Evolutionary conservation across 805 yeast genomes (phyloP).

Genomic region (Saccharomycopsis selenospora): DNA sequence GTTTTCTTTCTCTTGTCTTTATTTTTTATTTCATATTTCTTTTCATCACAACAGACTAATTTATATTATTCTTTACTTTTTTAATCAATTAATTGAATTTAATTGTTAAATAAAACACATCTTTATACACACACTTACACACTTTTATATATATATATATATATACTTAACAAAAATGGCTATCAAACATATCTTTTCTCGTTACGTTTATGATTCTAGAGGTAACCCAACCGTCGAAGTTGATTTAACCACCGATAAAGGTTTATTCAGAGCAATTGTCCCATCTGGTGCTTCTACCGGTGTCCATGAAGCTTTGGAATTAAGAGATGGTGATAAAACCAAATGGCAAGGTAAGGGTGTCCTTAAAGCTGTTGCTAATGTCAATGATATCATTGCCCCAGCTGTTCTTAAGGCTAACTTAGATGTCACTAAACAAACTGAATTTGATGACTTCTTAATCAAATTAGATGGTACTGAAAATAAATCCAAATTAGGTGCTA

Average conservation of each 20-base stretch:
- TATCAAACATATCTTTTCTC: slow-evolving; percentile 79
- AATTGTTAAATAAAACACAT: too few relatives aligned
- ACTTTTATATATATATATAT: not conserved
- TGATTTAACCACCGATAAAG: slow-evolving; percentile 86
- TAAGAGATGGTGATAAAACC: slow-evolving; percentile 96
- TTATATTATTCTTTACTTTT: too few relatives aligned
- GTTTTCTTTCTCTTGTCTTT: too few relatives aligned
- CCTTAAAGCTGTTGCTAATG: slow-evolving; percentile 91
- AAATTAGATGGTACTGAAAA: slow-evolving; percentile 93
- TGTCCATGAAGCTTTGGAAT: slow-evolving; percentile 95
- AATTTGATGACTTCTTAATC: slow-evolving; percentile 79
- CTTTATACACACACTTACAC: not conserved
- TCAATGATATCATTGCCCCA: slow-evolving; percentile 91
- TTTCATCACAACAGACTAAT: too few relatives aligned
- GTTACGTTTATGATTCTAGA: slow-evolving; percentile 98
- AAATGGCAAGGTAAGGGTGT: slow-evolving; percentile 99
- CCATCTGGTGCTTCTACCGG: slow-evolving; percentile 99
- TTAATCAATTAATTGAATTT: too few relatives aligned
- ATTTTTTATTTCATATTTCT: too few relatives aligned
- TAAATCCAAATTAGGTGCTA: slow-evolving; percentile 97
- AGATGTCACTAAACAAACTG: slow-evolving; percentile 80
- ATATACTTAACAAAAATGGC: slow-evolving; percentile 48
- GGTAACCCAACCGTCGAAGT: slow-evolving; percentile 99
- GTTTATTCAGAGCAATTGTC: slow-evolving; percentile 93
- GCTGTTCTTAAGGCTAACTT: slow-evolving; percentile 75